These are phyloP conservation scores for Pterocarpus santalinus DNA, from an alignment of 306 rosid species.

Conservation along the genomic window DNA sequence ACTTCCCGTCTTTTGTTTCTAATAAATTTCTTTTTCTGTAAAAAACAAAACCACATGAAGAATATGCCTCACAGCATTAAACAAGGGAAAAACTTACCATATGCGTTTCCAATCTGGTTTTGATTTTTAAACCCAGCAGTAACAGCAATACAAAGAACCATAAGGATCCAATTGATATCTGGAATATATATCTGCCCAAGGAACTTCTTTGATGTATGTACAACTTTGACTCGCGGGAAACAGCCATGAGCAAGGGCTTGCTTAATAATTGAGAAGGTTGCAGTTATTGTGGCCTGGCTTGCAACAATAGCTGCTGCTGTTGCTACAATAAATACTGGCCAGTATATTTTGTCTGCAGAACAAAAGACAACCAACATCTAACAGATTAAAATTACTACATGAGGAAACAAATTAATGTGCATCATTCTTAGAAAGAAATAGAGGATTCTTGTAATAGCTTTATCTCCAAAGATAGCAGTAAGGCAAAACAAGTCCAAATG, in stretches of 20 bases:
- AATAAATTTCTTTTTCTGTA: background rate
- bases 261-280: slow-evolving; percentile 89
- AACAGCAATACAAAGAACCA: slow-evolving; percentile 92
- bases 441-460: background rate
- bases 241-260: slow-evolving; percentile 97
- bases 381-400: slow-evolving; percentile 21
- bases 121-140: slow-evolving; percentile 92
- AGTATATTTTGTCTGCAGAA: slow-evolving; percentile 70
- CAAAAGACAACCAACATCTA: slow-evolving; percentile 41
- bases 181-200: slow-evolving; percentile 89
- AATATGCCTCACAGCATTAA: background rate
- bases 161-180: slow-evolving; percentile 92
- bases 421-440: slow-evolving; percentile 29
- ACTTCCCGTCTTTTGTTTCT: slow-evolving; percentile 8
- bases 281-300: slow-evolving; percentile 91
- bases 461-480: background rate
- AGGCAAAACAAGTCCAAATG: slow-evolving; percentile 15
- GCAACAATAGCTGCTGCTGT: slow-evolving; percentile 95
- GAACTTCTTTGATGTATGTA: slow-evolving; percentile 83
- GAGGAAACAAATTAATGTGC: slow-evolving; percentile 3
- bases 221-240: slow-evolving; percentile 95
- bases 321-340: slow-evolving; percentile 95
- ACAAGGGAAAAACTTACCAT: slow-evolving; percentile 62
- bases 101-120: slow-evolving; percentile 95
- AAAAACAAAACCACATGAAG: slow-evolving; percentile 1